phyloP scores from a whole-genome alignment of 2,329 filamentous ascomycete genomes.

The Verticillium longisporum region DNA sequence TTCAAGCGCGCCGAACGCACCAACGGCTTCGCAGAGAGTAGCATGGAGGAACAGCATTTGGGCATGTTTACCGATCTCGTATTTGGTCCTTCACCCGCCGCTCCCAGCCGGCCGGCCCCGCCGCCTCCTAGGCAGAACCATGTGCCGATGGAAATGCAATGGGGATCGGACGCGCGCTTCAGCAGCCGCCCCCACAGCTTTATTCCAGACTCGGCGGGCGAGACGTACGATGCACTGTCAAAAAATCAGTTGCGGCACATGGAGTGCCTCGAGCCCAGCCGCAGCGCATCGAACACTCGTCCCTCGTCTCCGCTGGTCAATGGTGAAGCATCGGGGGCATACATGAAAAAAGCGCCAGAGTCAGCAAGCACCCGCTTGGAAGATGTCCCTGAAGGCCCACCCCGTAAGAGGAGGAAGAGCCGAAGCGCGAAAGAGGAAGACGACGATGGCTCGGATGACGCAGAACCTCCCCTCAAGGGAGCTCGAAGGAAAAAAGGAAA shows the following conservation, averaged over 20 bases:
- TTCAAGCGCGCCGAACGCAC: slow-evolving; percentile 32
- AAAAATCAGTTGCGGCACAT: slow-evolving; percentile 49
- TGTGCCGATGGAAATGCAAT: slow-evolving; percentile 45
- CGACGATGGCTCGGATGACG: slow-evolving; percentile 34
- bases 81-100: slow-evolving; percentile 3
- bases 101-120: neutral
- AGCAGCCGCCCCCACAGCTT: slow-evolving; percentile 49
- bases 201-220: slow-evolving; percentile 46
- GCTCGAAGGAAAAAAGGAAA: slow-evolving; percentile 42
- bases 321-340: slow-evolving; percentile 14
- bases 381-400: slow-evolving; percentile 32
- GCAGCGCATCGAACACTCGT: slow-evolving; percentile 53
- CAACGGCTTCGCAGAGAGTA: slow-evolving; percentile 13
- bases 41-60: slow-evolving; percentile 20
- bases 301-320: slow-evolving; percentile 46
- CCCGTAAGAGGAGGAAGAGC: slow-evolving; percentile 49
- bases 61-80: slow-evolving; percentile 35
- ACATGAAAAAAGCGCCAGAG: slow-evolving; percentile 1
- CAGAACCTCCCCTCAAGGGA: slow-evolving; percentile 28
- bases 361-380: slow-evolving; percentile 16
- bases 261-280: slow-evolving; percentile 48
- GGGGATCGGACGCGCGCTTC: slow-evolving; percentile 65
- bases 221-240: slow-evolving; percentile 50
- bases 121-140: slow-evolving; percentile 15
- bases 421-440: slow-evolving; percentile 35